Conservation (phyloP, 139 green algal genomes). For the Nannochloris sp. region DNA sequence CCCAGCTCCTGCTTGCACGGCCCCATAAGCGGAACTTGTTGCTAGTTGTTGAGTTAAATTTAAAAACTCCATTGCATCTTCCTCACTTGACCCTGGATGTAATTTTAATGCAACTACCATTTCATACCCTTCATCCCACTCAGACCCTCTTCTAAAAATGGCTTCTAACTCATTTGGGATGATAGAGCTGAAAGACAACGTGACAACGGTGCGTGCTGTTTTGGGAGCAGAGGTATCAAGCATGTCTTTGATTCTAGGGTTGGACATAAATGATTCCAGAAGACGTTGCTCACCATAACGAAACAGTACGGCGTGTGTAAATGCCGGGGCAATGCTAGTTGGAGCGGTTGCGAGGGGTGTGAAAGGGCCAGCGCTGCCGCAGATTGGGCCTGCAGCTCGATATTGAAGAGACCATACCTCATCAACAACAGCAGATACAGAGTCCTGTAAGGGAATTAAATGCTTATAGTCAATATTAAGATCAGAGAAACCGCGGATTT, state of each 20-base stretch:
- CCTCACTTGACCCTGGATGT: not conserved
- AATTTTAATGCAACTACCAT: conserved; percentile 7
- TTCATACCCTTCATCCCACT: conserved; percentile 24
- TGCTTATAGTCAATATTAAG: too few species aligned
- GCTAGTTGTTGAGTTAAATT: conserved; percentile 16
- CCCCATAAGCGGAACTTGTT: conserved; percentile 15
- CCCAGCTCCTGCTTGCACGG: conserved; percentile 17
- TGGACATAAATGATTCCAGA: not conserved
- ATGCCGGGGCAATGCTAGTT: not conserved
- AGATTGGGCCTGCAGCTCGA: conserved; percentile 16
- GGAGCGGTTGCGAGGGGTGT: not conserved
- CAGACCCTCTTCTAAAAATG: conserved; percentile 16
- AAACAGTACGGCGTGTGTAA: conserved; percentile 15
- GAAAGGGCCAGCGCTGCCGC: conserved; percentile 9
- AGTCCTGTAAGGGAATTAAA: not conserved
- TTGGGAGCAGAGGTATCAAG: not conserved
- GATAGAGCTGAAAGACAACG: conserved; percentile 5
- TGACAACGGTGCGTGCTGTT: conserved; percentile 1
- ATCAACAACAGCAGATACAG: conserved; percentile 4
- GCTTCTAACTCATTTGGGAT: conserved; percentile 27
- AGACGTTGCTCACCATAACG: conserved; percentile 1
- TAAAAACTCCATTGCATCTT: conserved; percentile 17
- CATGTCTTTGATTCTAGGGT: not conserved
- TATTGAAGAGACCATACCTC: conserved; percentile 31
- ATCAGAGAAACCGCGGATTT: too few species aligned